Conservation (phyloP, 768 basidiomycete genomes). For the Flagelloscypha sp. region DNA sequence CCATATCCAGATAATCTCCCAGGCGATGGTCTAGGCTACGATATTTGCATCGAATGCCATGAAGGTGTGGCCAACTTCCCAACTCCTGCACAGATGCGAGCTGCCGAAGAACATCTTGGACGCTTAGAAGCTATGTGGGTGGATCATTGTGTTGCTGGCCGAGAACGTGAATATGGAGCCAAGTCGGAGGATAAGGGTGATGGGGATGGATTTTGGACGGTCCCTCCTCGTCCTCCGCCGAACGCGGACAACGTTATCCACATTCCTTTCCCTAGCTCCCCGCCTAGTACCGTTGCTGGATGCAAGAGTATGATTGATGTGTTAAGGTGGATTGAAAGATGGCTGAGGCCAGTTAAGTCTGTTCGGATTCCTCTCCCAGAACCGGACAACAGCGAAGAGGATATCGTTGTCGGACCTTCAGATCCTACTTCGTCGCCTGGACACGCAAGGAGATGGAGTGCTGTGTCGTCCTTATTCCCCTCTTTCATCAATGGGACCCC, state of each 20-base stretch:
- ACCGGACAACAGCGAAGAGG: background rate
- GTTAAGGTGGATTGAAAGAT: conserved; percentile 58
- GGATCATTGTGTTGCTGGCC: conserved; percentile 27
- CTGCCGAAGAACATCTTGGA: conserved; percentile 67
- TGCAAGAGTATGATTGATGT: conserved; percentile 54
- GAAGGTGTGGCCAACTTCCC: conserved; percentile 77
- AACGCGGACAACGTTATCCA: conserved; percentile 67
- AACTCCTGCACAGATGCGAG: conserved; percentile 51
- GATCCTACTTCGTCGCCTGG: conserved; percentile 7
- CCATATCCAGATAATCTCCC: too few relatives aligned
- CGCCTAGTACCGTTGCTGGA: conserved; percentile 43
- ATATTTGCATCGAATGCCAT: conserved; percentile 85
- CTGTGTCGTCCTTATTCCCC: conserved; percentile 13
- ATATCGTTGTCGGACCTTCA: too few relatives aligned
- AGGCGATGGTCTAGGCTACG: conserved; percentile 55
- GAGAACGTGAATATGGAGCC: conserved; percentile 8
- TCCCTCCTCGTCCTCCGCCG: conserved; percentile 60
- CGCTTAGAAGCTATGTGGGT: conserved; percentile 63
- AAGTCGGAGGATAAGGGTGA: conserved; percentile 12
- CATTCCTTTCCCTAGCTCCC: conserved; percentile 67
- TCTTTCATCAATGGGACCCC: conserved; percentile 5
- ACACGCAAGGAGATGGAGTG: conserved; percentile 4
- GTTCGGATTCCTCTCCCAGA: conserved; percentile 10
- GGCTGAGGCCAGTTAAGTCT: conserved; percentile 41
- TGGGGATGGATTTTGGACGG: conserved; percentile 14